These are phyloP conservation scores for Pyrenophora graminea DNA, from an alignment of 2,329 filamentous ascomycete species.

Conservation along the genomic window DNA sequence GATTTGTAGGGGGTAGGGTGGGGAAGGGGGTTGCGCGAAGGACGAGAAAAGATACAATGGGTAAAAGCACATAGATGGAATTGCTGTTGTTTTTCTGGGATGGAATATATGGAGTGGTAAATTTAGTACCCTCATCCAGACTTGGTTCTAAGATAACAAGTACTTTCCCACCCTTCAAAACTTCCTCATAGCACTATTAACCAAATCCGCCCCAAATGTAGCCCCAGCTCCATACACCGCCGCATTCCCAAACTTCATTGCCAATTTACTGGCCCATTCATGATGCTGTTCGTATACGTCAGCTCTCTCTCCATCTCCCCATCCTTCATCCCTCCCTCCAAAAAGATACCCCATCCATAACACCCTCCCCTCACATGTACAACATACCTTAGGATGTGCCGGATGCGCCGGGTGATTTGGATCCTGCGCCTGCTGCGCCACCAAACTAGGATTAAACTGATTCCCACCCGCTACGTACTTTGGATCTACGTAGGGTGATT, in stretches of 20 bases:
- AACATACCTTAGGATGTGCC: conserved; percentile 20
- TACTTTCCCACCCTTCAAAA: conserved; percentile 6
- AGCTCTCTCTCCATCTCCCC: not conserved
- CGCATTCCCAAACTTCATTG: conserved; percentile 25
- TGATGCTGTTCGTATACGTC: conserved; percentile 14
- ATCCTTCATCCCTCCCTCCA: not conserved
- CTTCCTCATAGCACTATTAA: conserved; percentile 29
- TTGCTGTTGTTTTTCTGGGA: no score
- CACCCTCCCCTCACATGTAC: no score
- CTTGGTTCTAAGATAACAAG: no score
- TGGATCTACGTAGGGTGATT: conserved; percentile 21
- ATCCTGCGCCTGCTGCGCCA: conserved; percentile 28
- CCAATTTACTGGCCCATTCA: conserved; percentile 27
- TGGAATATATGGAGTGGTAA: not conserved
- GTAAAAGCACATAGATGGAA: no score
- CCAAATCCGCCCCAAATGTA: conserved; percentile 24
- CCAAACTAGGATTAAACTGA: conserved; percentile 23
- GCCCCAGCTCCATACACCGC: conserved; percentile 24
- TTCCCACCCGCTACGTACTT: conserved; percentile 18
- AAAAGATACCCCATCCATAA: no score
- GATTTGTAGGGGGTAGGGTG: no score
- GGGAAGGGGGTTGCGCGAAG: no score
- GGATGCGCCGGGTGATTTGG: conserved; percentile 25
- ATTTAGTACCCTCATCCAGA: no score
- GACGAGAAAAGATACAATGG: no score